phyloP scores from a whole-genome alignment of 208 protist species.

The Leishmania lainsoni region DNA sequence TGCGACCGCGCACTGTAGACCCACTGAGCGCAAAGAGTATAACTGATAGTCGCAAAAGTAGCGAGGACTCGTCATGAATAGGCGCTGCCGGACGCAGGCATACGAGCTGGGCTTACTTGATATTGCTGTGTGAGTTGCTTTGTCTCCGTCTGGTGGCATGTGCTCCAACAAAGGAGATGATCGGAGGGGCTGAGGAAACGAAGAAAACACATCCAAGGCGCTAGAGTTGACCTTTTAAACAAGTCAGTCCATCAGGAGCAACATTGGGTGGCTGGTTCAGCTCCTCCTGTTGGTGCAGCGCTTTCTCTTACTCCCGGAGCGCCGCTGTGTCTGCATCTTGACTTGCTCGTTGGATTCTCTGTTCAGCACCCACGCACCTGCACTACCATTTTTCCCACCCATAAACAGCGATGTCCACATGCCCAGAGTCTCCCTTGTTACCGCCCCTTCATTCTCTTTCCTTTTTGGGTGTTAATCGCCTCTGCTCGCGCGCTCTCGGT shows the following conservation, averaged over 20 bases:
- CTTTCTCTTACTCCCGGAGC: neutral
- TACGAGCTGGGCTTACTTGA: neutral
- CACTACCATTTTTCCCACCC: neutral
- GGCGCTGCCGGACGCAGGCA: neutral
- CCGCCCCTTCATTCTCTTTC: neutral
- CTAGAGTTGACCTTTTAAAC: neutral
- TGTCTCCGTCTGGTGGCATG: neutral
- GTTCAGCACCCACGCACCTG: neutral
- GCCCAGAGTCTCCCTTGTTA: neutral
- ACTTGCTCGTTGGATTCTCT: neutral
- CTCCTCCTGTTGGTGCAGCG: neutral
- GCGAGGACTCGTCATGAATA: constrained; percentile 3
- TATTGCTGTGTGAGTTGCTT: neutral
- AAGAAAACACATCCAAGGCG: neutral
- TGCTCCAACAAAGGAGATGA: neutral
- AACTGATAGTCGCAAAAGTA: constrained; percentile 22
- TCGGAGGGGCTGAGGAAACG: neutral
- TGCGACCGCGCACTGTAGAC: constrained; percentile 58
- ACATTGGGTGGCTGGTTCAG: neutral
- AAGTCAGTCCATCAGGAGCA: neutral
- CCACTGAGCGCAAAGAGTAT: constrained; percentile 62
- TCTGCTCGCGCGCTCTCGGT: neutral
- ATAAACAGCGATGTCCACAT: neutral
- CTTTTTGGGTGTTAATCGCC: neutral
- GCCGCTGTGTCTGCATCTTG: neutral